Evolutionary conservation across 108 stramenopile species (phyloP).

Genomic region (Cyclotella choctawhatcheeana): DNA sequence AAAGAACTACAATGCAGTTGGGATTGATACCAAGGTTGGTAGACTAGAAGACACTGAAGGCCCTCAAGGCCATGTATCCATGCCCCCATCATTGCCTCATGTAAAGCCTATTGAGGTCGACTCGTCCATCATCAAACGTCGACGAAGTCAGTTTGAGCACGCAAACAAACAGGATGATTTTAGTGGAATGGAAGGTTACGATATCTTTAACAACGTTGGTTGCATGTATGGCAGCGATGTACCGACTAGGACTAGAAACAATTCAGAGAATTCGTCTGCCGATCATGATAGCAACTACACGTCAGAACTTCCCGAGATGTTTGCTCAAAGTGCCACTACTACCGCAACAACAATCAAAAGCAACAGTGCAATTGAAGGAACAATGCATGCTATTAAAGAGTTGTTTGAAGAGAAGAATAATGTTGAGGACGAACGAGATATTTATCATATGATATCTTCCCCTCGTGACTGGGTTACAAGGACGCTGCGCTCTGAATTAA

Average conservation of each 20-base stretch:
- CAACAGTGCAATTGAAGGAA: conserved; percentile 37
- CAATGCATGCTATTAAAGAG: conserved; percentile 40
- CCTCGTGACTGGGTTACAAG: conserved; percentile 46
- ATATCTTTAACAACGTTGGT: conserved; percentile 44
- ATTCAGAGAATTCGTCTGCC: not conserved
- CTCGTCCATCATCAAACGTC: conserved; percentile 46
- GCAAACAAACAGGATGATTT: not conserved
- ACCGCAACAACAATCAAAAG: conserved; percentile 10
- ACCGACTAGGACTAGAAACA: not conserved
- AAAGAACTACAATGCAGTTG: conserved; percentile 35
- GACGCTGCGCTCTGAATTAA: conserved; percentile 48
- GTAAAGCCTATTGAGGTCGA: conserved; percentile 30
- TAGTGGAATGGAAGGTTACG: conserved; percentile 17
- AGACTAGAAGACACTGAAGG: not conserved
- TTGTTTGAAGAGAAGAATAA: conserved; percentile 49
- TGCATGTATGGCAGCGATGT: conserved; percentile 40
- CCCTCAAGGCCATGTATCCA: not conserved
- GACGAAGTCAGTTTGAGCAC: conserved; percentile 32
- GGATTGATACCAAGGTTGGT: conserved; percentile 25
- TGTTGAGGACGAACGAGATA: conserved; percentile 44
- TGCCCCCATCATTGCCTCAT: not conserved
- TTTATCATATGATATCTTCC: conserved; percentile 49
- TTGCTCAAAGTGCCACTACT: conserved; percentile 4
- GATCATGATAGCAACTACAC: not conserved
- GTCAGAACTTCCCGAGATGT: not conserved